Evolutionary conservation across 2,329 filamentous ascomycete species (phyloP).

Genomic region (Hymenotorrendiella dingleyae): DNA sequence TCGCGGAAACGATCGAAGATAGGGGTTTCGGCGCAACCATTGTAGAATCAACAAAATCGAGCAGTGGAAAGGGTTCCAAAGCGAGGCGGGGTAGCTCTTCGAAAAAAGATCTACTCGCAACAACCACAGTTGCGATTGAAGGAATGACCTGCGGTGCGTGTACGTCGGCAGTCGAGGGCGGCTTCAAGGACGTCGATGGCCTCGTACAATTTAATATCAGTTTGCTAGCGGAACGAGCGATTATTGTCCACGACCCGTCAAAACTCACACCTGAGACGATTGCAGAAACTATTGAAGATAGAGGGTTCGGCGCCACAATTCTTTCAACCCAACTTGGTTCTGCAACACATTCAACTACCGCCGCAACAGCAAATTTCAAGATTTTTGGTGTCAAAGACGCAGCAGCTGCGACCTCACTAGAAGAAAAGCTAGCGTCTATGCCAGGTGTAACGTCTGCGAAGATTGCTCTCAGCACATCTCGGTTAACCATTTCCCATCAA

Average conservation of each 20-base stretch:
- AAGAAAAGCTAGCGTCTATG: slow-evolving; percentile 57
- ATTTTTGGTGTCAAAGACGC: slow-evolving; percentile 74
- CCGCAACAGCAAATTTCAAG: slow-evolving; percentile 68
- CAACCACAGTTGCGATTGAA: slow-evolving; percentile 82
- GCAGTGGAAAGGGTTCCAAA: slow-evolving; percentile 29
- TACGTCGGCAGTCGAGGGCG: slow-evolving; percentile 82
- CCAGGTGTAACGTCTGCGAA: slow-evolving; percentile 70
- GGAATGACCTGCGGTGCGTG: slow-evolving; percentile 98
- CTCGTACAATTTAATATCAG: slow-evolving; percentile 90
- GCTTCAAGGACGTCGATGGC: slow-evolving; percentile 72
- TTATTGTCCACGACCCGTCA: slow-evolving; percentile 74
- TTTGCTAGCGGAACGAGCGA: slow-evolving; percentile 83
- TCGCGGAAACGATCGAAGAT: slow-evolving; percentile 57
- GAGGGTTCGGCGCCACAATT: slow-evolving; percentile 82
- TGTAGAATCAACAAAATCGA: slow-evolving; percentile 59
- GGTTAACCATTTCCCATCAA: slow-evolving; percentile 68
- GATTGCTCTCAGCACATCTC: slow-evolving; percentile 67
- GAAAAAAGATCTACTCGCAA: slow-evolving; percentile 42
- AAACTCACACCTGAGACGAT: slow-evolving; percentile 70
- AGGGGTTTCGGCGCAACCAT: slow-evolving; percentile 77
- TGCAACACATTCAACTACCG: slow-evolving; percentile 46
- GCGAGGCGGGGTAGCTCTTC: slow-evolving; percentile 23
- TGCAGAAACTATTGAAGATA: slow-evolving; percentile 76
- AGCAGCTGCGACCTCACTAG: slow-evolving; percentile 65
- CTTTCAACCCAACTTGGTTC: slow-evolving; percentile 65